Evolutionary conservation across 352 stramenopile species (phyloP).

Genomic region (Phytophthora sp.): DNA sequence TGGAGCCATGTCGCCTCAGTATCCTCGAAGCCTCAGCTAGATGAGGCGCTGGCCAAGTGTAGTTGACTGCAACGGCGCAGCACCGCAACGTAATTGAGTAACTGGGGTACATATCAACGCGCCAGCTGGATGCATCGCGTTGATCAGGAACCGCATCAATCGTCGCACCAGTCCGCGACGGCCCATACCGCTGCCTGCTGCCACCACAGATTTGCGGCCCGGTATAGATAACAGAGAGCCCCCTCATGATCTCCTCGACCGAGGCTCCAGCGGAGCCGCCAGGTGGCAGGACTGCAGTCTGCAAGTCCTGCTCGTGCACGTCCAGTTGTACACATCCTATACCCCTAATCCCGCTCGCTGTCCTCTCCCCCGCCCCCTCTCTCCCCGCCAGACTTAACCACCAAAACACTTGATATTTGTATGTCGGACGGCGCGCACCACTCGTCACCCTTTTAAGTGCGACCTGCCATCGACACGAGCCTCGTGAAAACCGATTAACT

Average conservation of each 20-base stretch:
- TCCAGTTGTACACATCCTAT: constrained; percentile 35
- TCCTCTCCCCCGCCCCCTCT: constrained; percentile 31
- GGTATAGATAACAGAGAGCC: no score
- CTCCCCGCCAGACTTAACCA: constrained; percentile 23
- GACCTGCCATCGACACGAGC: constrained; percentile 4
- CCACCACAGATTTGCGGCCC: no score
- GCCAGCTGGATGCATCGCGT: not conserved
- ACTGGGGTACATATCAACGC: not conserved
- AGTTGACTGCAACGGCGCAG: constrained; percentile 1
- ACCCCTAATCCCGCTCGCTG: constrained; percentile 25
- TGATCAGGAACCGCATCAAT: not conserved
- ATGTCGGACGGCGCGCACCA: constrained; percentile 8
- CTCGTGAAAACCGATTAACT: constrained; percentile 5
- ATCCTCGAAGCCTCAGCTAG: no score
- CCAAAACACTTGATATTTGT: constrained; percentile 43
- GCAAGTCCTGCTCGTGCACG: constrained; percentile 5
- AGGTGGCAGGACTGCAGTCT: constrained; percentile 3
- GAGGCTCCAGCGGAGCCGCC: not conserved
- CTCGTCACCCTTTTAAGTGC: constrained; percentile 14
- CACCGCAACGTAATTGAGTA: constrained; percentile 19
- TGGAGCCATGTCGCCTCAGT: no score
- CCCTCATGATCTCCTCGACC: no score
- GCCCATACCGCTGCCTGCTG: constrained; percentile 16
- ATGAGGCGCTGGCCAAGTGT: not conserved
- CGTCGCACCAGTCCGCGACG: not conserved